Evolutionary conservation across 108 stramenopile species (phyloP).

Genomic region (Pseudonitzschia multiseries): DNA sequence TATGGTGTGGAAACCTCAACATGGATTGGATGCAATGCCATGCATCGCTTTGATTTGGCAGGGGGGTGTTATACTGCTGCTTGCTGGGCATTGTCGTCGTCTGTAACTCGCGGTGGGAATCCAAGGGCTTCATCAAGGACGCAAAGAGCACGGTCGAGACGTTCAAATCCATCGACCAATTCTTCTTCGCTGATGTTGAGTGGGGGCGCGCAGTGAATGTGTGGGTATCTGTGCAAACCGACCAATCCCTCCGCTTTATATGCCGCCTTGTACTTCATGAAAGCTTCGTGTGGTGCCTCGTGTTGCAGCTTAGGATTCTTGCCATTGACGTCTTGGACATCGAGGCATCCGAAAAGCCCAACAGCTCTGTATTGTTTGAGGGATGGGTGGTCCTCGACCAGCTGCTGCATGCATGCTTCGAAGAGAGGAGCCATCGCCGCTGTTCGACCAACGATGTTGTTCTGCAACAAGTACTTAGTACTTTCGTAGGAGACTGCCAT

Average conservation of each 20-base stretch:
- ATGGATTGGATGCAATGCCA: no score
- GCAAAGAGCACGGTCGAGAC: slow-evolving; percentile 45
- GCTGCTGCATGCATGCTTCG: slow-evolving; percentile 42
- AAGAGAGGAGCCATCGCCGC: slow-evolving; percentile 52
- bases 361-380: slow-evolving; percentile 58
- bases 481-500: slow-evolving; percentile 62
- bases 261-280: slow-evolving; percentile 54
- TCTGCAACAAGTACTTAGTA: slow-evolving; percentile 52
- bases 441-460: slow-evolving; percentile 50
- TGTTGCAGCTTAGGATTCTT: slow-evolving; percentile 51
- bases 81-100: neutral
- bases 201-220: slow-evolving; percentile 67
- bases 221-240: slow-evolving; percentile 57
- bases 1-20: neutral
- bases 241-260: slow-evolving; percentile 49
- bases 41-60: neutral
- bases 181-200: slow-evolving; percentile 50
- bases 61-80: slow-evolving; percentile 10
- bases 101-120: slow-evolving; percentile 6
- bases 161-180: slow-evolving; percentile 60
- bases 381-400: slow-evolving; percentile 50
- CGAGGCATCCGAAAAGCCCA: slow-evolving; percentile 65
- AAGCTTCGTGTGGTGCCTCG: slow-evolving; percentile 48
- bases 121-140: slow-evolving; percentile 59
- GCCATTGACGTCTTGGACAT: slow-evolving; percentile 47